Evolutionary conservation across 495 filamentous ascomycete species (phyloP).

Genomic region (Astrothelium macrocarpum): DNA sequence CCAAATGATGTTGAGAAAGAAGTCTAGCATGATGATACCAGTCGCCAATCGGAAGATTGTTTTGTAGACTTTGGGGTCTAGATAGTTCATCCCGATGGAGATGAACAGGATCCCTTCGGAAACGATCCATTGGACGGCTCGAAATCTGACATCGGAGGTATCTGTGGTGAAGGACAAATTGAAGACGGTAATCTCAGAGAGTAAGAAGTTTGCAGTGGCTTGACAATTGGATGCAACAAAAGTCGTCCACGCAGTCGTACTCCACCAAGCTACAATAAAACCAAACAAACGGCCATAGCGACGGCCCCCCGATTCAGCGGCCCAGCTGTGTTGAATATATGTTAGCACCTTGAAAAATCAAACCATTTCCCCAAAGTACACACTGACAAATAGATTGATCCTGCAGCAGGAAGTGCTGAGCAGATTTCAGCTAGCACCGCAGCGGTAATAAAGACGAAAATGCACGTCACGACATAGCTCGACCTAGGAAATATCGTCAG

Average conservation of each 20-base stretch:
- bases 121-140: slow-evolving; percentile 48
- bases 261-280: slow-evolving; percentile 51
- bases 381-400: slow-evolving; percentile 41
- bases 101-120: slow-evolving; percentile 38
- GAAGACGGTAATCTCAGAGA: slow-evolving; percentile 47
- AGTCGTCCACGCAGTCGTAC: slow-evolving; percentile 50
- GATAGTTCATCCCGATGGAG: slow-evolving; percentile 26
- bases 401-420: slow-evolving; percentile 46
- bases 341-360: not conserved
- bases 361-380: not conserved
- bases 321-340: slow-evolving; percentile 31
- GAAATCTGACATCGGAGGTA: slow-evolving; percentile 40
- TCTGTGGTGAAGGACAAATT: slow-evolving; percentile 42
- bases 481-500: slow-evolving; percentile 31
- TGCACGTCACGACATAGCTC: slow-evolving; percentile 46
- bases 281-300: slow-evolving; percentile 44
- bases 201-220: slow-evolving; percentile 45
- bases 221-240: slow-evolving; percentile 43
- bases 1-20: slow-evolving; percentile 49
- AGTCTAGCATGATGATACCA: slow-evolving; percentile 43
- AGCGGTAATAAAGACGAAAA: slow-evolving; percentile 49
- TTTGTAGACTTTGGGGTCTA: slow-evolving; percentile 25
- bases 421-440: slow-evolving; percentile 49
- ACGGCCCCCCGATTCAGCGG: slow-evolving; percentile 46
- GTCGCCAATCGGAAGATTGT: slow-evolving; percentile 42